Evolutionary conservation across 768 basidiomycete species (phyloP).

Genomic region (Suillus clintonianus): DNA sequence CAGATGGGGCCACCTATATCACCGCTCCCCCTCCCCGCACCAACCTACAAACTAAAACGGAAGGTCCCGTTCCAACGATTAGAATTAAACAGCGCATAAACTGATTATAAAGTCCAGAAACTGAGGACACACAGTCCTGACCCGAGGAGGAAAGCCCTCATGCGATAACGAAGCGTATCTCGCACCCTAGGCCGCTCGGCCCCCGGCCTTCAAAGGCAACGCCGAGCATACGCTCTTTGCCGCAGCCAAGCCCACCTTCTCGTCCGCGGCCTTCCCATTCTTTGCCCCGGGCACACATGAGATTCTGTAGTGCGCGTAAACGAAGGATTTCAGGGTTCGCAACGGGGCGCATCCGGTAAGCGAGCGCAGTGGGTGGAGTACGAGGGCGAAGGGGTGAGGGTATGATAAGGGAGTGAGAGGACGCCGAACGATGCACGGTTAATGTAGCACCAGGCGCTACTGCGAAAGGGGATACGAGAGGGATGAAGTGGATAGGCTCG

Average conservation of each 20-base stretch:
- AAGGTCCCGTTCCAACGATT: slow-evolving; percentile 17
- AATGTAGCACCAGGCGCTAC: slow-evolving; percentile 27
- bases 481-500: slow-evolving; percentile 42
- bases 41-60: not conserved
- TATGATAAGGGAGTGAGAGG: slow-evolving; percentile 40
- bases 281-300: slow-evolving; percentile 44
- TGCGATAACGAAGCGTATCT: slow-evolving; percentile 37
- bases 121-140: slow-evolving; percentile 8
- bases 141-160: slow-evolving; percentile 12
- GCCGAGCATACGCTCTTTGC: slow-evolving; percentile 58
- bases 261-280: slow-evolving; percentile 49
- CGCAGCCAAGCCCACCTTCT: slow-evolving; percentile 53
- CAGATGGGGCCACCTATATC: not conserved
- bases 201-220: slow-evolving; percentile 66
- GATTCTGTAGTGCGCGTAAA: slow-evolving; percentile 61
- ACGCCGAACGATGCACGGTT: slow-evolving; percentile 27
- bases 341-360: slow-evolving; percentile 55
- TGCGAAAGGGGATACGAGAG: slow-evolving; percentile 38
- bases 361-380: slow-evolving; percentile 29
- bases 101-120: slow-evolving; percentile 28
- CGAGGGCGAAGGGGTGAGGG: slow-evolving; percentile 46
- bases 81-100: slow-evolving; percentile 34
- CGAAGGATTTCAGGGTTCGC: slow-evolving; percentile 62
- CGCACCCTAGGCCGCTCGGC: slow-evolving; percentile 48
- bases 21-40: not conserved